Base-by-base conservation (phyloP, 2,329 filamentous ascomycete genomes). In the Botrytis deweyae region DNA sequence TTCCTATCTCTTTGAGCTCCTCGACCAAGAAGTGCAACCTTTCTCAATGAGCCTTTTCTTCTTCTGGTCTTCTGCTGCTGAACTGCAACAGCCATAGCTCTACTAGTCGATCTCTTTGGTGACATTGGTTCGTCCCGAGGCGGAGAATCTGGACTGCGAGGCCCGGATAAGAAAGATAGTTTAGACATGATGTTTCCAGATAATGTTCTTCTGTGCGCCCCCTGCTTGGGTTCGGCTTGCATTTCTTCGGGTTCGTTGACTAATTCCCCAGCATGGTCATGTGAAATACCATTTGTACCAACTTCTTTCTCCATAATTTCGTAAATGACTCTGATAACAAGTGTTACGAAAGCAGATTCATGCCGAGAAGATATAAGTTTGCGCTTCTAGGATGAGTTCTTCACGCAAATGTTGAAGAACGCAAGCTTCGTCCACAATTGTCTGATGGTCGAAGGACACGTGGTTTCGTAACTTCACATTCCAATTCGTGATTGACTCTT, bases 21-120 rank as follows among this genome's bases (percentile, higher is more conserved):
- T 76, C 92, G 92, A 25, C 93, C 93, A 29, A 97, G 86, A 67
- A 97, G 85, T 40, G 94, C 94, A 18, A 93, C 93, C 83, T 97
- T 97, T 74, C 95, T 89, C 81, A 98, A 85, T 18, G 95, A 97
- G 6, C 94, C 94, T 81, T 92, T 93, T 74, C 95, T 89, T 78
- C 91, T 90, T 72, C 94, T 86, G 65, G 89, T 89, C 81, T 82
- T 87, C 81, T 82, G 86, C 80, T 83, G 85, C 79, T 84, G 84
- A 65, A 81, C 78, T 16, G 79, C 80, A 46, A 79, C 80, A 58
- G 81, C 81, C 79, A 82, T 81, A 22, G 81, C 80, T 64, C 80
- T 74, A 52, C 76, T 76, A 12, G 76, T 29, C 62, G 68, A 62
- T 38, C 80, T 81, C 72, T 80, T 82, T 29, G 80, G 72, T 10